Conservation (phyloP, 306 rosid species). For the barrel medic (Medicago truncatula) region MtrunA17r5.0-ANR NC_053049.1:13266001-13266500, state of each 20-base stretch:
- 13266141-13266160: slow-evolving; percentile 25
- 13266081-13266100: not conserved
- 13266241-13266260: slow-evolving; percentile 81
- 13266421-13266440: slow-evolving; percentile 60
- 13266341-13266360: slow-evolving; percentile 69
- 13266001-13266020: not conserved
- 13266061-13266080: slow-evolving; percentile 31
- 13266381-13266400: slow-evolving; percentile 62
- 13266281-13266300: slow-evolving; percentile 13
- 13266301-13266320: slow-evolving; percentile 35
- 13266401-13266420: slow-evolving; percentile 33
- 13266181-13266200: not conserved
- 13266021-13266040: slow-evolving; percentile 29
- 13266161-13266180: not conserved
- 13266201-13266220: slow-evolving; percentile 3
- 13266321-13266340: slow-evolving; percentile 68
- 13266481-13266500: slow-evolving; percentile 28
- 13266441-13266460: slow-evolving; percentile 74
- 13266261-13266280: slow-evolving; percentile 16
- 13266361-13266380: slow-evolving; percentile 61
- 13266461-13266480: slow-evolving; percentile 53
- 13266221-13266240: slow-evolving; percentile 67
- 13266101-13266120: not conserved
- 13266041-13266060: slow-evolving; percentile 44
- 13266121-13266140: slow-evolving; percentile 28